Evolutionary conservation across 2,329 filamentous ascomycete species (phyloP).

Genomic region (Zymoseptoria ardabiliae): DNA sequence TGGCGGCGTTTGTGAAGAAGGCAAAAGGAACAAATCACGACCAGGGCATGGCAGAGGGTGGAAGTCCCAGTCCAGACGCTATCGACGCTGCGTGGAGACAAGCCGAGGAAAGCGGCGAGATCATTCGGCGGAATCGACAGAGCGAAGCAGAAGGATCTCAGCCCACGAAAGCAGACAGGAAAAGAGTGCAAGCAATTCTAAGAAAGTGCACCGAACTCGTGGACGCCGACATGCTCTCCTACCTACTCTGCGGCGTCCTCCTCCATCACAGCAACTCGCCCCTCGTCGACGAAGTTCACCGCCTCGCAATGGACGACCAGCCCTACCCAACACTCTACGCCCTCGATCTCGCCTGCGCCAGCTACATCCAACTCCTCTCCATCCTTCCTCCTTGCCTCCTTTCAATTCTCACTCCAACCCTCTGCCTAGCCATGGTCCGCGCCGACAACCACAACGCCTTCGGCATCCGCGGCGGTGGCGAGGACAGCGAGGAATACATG

Average conservation of each 20-base stretch:
- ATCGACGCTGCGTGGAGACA: slow-evolving; percentile 19
- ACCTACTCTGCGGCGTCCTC: slow-evolving; percentile 36
- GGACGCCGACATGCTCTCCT: slow-evolving; percentile 35
- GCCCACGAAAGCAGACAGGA: slow-evolving; percentile 8
- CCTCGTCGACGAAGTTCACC: slow-evolving; percentile 29
- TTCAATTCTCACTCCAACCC: slow-evolving; percentile 27
- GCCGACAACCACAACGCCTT: slow-evolving; percentile 43
- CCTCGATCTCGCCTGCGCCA: slow-evolving; percentile 33
- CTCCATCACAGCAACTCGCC: slow-evolving; percentile 24
- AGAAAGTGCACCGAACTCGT: slow-evolving; percentile 9
- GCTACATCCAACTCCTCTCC: slow-evolving; percentile 38
- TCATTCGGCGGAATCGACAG: slow-evolving; percentile 5
- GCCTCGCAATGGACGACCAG: slow-evolving; percentile 34
- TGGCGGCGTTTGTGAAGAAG: slow-evolving; percentile 22
- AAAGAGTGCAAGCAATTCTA: slow-evolving; percentile 6
- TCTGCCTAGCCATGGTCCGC: slow-evolving; percentile 30
- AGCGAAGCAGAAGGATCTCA: neutral
- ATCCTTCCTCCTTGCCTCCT: slow-evolving; percentile 34
- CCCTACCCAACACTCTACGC: slow-evolving; percentile 37
- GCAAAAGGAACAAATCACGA: slow-evolving; percentile 9
- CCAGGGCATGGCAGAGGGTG: slow-evolving; percentile 5
- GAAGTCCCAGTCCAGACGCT: slow-evolving; percentile 12
- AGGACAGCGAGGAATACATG: slow-evolving; percentile 42
- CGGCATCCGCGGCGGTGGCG: slow-evolving; percentile 34
- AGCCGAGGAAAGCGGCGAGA: slow-evolving; percentile 12